Evolutionary conservation across 768 basidiomycete genomes (phyloP), one percentile per base, ranked within the genome.

Genomic region (Pluteus cervinus): DNA sequence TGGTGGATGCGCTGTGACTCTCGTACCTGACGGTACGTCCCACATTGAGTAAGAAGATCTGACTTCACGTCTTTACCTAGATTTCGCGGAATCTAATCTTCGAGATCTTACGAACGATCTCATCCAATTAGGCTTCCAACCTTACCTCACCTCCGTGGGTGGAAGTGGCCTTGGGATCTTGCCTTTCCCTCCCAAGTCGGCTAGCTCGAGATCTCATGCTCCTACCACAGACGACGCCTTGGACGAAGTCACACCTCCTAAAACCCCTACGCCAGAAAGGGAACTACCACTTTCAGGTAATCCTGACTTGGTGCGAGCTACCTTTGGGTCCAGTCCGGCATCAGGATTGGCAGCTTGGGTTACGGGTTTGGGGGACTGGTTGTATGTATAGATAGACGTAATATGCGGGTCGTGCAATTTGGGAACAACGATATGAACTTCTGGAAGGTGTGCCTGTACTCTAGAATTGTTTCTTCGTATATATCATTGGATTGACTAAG

Each of bases 1-100:
- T 26, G 96, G 96, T 17, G 96, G 96, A n/a, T 98, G 96, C 54
- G 83, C 92, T 4, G 90, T 98, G 21, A 94, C 93, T 9, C 75
- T 98, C 24, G 72, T 99, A 36, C 96, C 96, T 36, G 92, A 97
- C 63, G 77, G 94, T 93, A 48, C 47, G 81, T 63, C 5, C 18
- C 36, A 35, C 37, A n/a, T 12, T 45, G 29, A 23, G 15, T 21
- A 20, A 30, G 25, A 21, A 32, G 32, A 28, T 36, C 39, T 37
- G 28, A 29, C 24, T 35, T 36, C 37, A 31, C 40, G 10, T 20
- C 23, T 18, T 26, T 46, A 32, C 35, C n/a, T 54, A 94, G 94
- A 83, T 47, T 82, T 94, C 66, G 57, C 78, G 29, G 71, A 76
- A 26, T 63, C 68, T 12, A 49, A 67, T 12, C 66, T 94, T 31